Evolutionary conservation across 371 early-diverging fungal genomes (phyloP), one percentile per base, ranked within the genome.

Genomic region (Actinomortierella ambigua): DNA sequence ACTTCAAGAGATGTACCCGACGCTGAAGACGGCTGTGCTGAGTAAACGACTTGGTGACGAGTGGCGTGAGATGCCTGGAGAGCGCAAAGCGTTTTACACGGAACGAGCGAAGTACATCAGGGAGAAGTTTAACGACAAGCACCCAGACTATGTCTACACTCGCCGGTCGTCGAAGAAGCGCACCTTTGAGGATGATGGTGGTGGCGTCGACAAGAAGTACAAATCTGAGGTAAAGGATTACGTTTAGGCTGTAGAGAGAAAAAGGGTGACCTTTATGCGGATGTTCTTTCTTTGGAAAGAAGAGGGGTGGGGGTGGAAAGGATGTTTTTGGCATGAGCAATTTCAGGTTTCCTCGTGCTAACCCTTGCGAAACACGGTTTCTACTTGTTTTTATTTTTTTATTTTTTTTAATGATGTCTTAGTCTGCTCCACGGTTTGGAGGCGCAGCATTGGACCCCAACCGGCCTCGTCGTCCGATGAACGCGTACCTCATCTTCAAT

Each of bases 401-500:
- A 8, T 52, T 53, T 34, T 29, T 15, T 13, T 23, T 29, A 23
- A 6, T 18, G 2, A 28, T 42, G n/a, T 39, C n/a, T 24, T 54
- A 59, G 17, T 26, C 46, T 26, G 34, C 75, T 3, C 22, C 64
- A 5, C 23, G 44, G 17, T 18, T 53, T 23, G 61, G 67, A 52
- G 14, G 29, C 11, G 22, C 5, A 18, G 29, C 48, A 28, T 46
- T 65, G 62, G 78, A 77, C 50, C 70, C 67, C 23, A 70, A 76
- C 48, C 77, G 86, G 51, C 62, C 85, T 34, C 85, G 85, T 66
- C 78, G 88, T n/a, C 86, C 89, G 15, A 85, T 86, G 47, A 88
- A 88, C 62, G 87, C 88, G 3, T 88, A 85, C 60, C 57, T 88
- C 41, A 66, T 89, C 17, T 89, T 85, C 47, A 89, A 87, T 60